Evolutionary conservation across 2,329 filamentous ascomycete genomes (phyloP), one percentile per base, ranked within the genome.

Genomic region (Aspergillus fijiensis): DNA sequence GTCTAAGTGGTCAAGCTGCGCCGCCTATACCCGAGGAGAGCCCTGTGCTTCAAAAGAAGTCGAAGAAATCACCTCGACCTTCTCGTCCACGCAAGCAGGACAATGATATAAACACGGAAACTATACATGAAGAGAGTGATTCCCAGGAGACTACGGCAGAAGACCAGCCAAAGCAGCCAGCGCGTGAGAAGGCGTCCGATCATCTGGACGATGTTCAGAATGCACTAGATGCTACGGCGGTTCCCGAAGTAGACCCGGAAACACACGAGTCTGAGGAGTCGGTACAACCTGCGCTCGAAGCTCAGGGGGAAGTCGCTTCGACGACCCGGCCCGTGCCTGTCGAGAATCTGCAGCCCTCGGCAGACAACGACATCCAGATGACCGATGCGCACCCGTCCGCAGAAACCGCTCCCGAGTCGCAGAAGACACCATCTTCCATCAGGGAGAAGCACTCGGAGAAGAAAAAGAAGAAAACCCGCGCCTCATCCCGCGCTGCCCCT

Each of bases 1-100:
- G 72, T 25, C 64, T 72, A 27, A 70, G 70, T 11, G 68, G 67
- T 9, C 61, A 69, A 29, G 51, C 64, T 35, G 62, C 59, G 6
- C 61, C 63, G 6, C 47, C 49, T 16, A 49, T 60, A 7, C 31
- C 60, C 4, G 64, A 63, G 27, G 63, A 65, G 29, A 61, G 29
- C 21, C 52, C 63, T 25, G 27, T 55, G 11, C 54, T 55, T 14
- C 54, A 59, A 16, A 59, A 57, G 33, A 68, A 64, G 25, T 62
- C 60, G 14, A 59, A 57, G 33, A 67, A 64, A 25, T 63, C 63
- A 14, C 59, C 64, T 6, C 64, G 60, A 5, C 54, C 55, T 21
- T 65, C 53, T 19, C 64, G 65, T 27, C 63, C 67, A 35, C 66
- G 67, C 47, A 71, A 65, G 50, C 65, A 59, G 10, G 64, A 60